Conservation (phyloP, 2,329 filamentous ascomycete species). For the Aspergillus spinulosporus region DNA sequence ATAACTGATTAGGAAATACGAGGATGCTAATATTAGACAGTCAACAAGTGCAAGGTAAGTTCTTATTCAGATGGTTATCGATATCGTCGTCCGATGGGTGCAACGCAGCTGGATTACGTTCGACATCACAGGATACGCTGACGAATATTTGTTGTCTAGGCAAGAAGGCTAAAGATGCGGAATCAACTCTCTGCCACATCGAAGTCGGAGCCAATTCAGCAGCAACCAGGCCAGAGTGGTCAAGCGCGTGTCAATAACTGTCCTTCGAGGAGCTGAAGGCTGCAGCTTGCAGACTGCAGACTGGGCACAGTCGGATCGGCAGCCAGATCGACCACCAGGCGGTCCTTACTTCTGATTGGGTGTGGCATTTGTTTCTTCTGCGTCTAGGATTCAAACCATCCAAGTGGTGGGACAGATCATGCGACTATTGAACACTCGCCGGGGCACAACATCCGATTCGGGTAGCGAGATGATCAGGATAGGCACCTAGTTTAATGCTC, state of each 20-base stretch:
- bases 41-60: not conserved
- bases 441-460: not conserved
- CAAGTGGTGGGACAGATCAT: not conserved
- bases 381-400: not conserved
- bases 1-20: not conserved
- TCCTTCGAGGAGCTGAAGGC: not conserved
- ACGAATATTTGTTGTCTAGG: too few species aligned
- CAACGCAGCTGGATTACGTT: not conserved
- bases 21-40: not conserved
- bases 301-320: not conserved
- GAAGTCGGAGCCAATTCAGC: too few species aligned
- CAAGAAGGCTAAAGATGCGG: not conserved
- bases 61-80: not conserved
- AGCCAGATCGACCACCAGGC: not conserved
- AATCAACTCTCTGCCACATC: too few species aligned
- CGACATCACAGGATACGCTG: not conserved
- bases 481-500: not conserved
- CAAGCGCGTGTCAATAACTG: not conserved
- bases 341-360: not conserved
- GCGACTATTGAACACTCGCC: not conserved
- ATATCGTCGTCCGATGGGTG: not conserved
- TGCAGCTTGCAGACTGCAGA: not conserved
- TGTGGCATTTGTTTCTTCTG: not conserved
- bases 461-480: not conserved
- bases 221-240: not conserved